Percentiles rank a stretch among this genome's conserved stretches.
phyloP scores from a whole-genome alignment of 768 basidiomycete species.

The Amanita rimosa region DNA sequence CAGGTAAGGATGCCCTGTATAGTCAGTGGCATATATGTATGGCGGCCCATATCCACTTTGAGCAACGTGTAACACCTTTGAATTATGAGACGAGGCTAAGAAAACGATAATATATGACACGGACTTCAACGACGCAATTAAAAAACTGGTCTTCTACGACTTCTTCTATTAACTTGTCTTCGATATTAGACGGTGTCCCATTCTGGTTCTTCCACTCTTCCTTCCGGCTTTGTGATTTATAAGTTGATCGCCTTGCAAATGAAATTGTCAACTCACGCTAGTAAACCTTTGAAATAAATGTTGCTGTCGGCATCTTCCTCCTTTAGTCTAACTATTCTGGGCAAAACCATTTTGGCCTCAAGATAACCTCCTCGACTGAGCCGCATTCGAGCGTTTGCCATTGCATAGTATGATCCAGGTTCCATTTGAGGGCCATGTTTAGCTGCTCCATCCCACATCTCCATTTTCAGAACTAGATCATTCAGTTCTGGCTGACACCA shows the following conservation, averaged over 20 bases:
- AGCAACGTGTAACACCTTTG: constrained; percentile 35
- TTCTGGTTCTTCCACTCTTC: constrained; percentile 26
- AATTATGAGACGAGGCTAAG: neutral
- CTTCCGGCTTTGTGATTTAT: constrained; percentile 32
- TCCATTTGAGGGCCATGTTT: constrained; percentile 30
- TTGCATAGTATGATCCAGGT: constrained; percentile 36
- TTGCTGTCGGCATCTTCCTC: constrained; percentile 23
- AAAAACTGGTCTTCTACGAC: constrained; percentile 31
- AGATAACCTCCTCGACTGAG: constrained; percentile 24
- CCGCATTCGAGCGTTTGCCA: constrained; percentile 42
- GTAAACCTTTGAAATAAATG: constrained; percentile 31
- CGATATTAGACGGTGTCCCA: constrained; percentile 14
- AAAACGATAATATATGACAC: neutral
- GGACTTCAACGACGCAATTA: constrained; percentile 50
- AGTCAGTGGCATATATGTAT: constrained; percentile 54
- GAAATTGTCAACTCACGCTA: constrained; percentile 29
- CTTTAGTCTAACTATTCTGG: constrained; percentile 33
- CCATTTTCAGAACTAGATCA: constrained; percentile 37
- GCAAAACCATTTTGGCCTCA: constrained; percentile 42
- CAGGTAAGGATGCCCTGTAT: constrained; percentile 39
- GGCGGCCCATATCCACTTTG: constrained; percentile 18
- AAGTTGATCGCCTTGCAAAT: neutral
- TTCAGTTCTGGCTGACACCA: constrained; percentile 39
- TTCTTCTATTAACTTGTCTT: constrained; percentile 37
- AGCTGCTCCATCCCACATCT: constrained; percentile 47